Percentiles rank a stretch among this genome's conserved stretches.
Conservation (phyloP, 371 early-diverging fungal species). For the Nematocida ironsii region DNA sequence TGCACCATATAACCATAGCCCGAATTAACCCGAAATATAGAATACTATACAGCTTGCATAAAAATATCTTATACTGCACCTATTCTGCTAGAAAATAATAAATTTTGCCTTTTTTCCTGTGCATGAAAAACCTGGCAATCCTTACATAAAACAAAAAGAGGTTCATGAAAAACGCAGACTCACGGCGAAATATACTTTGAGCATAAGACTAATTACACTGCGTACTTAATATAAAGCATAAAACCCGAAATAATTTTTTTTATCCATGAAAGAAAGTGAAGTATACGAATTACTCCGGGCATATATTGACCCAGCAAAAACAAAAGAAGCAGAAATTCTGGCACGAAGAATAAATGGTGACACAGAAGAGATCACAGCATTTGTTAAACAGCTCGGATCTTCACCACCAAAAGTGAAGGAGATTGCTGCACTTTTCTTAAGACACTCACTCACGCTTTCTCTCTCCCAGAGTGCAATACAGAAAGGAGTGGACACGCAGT, state of each 20-base stretch:
- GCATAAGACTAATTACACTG: no score
- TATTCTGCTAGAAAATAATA: no score
- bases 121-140: no score
- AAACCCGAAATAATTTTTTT: constrained; percentile 7
- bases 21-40: no score
- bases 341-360: neutral
- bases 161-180: no score
- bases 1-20: no score
- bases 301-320: constrained; percentile 20
- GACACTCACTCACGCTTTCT: neutral
- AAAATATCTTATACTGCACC: no score
- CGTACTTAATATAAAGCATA: no score
- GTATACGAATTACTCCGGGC: neutral
- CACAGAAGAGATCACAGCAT: neutral
- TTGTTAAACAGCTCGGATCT: neutral
- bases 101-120: no score
- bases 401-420: neutral
- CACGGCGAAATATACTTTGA: no score
- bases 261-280: constrained; percentile 15
- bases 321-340: constrained; percentile 1
- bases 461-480: neutral
- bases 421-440: constrained; percentile 8
- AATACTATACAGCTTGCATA: no score
- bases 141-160: no score
- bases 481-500: neutral